Conservation (phyloP, 352 stramenopile species). For the Thraustochytrium striatum region DNA sequence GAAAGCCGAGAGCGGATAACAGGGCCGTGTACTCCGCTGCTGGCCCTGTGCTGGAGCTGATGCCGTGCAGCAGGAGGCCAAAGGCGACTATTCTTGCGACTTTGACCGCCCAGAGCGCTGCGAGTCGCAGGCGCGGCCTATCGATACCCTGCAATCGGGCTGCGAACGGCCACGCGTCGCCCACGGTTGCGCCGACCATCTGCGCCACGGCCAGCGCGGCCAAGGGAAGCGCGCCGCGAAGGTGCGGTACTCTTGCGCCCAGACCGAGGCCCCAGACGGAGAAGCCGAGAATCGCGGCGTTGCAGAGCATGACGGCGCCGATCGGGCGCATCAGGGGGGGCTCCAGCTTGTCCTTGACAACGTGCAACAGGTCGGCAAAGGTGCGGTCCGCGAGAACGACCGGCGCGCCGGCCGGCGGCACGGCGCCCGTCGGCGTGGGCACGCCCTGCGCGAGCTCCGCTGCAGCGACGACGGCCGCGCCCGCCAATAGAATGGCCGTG, state of each 20-base stretch:
- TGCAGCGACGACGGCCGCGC: not conserved
- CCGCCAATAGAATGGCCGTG: constrained; percentile 40
- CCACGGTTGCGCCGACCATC: not conserved
- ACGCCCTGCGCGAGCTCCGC: not conserved
- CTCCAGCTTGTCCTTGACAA: constrained; percentile 17
- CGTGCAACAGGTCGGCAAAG: not conserved
- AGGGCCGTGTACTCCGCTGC: constrained; percentile 4
- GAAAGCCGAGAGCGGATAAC: not conserved
- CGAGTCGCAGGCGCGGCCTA: too few relatives aligned
- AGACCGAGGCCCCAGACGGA: not conserved
- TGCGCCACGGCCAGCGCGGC: not conserved
- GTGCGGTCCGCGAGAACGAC: constrained; percentile 36
- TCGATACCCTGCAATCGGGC: not conserved
- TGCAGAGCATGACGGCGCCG: not conserved
- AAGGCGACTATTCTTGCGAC: not conserved
- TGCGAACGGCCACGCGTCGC: not conserved
- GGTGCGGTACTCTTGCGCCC: not conserved
- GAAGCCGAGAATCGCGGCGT: not conserved
- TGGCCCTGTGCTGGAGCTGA: not conserved
- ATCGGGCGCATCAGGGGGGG: constrained; percentile 12
- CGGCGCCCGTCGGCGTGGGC: not conserved
- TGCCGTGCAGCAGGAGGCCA: not conserved
- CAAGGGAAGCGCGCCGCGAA: not conserved
- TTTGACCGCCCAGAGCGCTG: not conserved
- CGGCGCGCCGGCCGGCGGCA: not conserved